Base-by-base conservation (phyloP, 2,329 filamentous ascomycete genomes). In the Penicillium sp. region DNA sequence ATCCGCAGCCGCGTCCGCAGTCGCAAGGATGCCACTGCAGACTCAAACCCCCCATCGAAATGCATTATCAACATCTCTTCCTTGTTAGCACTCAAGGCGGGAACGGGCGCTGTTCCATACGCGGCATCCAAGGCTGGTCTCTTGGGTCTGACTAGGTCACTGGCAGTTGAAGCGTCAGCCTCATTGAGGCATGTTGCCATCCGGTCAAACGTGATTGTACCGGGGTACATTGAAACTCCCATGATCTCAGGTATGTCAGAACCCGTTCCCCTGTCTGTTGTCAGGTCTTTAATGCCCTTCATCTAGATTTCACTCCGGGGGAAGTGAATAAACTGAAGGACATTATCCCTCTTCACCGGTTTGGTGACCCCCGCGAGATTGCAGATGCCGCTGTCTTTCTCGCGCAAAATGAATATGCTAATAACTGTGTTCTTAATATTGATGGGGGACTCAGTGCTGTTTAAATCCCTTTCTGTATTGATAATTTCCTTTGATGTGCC, bases 61-160 rank as follows among this genome's bases (percentile, higher is more conserved):
- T 86, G 80, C 57, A 89, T 94, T 46, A 82, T 94, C 63, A 94
- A 94, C 58, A 71, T 95, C 15, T 82, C 86, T 1, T 91, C 86
- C 33, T 69, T 94, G 19, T 75, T 94, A 31, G 88, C 81, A 0
- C 59, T 75, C 1, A 82, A 83, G 42, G 84, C 81, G 1, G 85
- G 83, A 1, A 72, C 72, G 2, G 89, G 89, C 5, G 81, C 84
- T 9, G 78, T 83, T 4, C 78, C 81, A 0, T 93, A 93, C 60
- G 82, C 84, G 4, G 86, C 87, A 6, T 83, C 83, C 29, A 94
- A 94, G 62, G 87, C 88, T 4, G 88, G 87, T 2, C 68, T 94
- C 1, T 63, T 93, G 11, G 85, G 85, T 76, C 46, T 71, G 11
- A 69, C 62, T 7, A 53, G 63, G 7, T 60, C 65, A 4, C 39